Base-by-base conservation (phyloP, 2,329 filamentous ascomycete species). In the Macrophomina pseudophaseolina region DNA sequence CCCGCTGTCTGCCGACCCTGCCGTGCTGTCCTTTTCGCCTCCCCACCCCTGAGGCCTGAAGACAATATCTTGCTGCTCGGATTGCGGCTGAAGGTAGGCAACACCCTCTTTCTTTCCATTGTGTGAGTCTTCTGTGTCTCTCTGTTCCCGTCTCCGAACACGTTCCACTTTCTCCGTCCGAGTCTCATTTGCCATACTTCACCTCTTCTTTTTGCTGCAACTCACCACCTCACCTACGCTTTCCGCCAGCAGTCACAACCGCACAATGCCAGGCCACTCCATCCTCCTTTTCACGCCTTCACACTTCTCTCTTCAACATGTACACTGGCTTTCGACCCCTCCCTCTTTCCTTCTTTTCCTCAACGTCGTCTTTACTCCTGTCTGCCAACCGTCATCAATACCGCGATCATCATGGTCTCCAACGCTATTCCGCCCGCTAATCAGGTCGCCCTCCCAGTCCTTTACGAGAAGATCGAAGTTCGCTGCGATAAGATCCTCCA, bases 21-120 rank as follows among this genome's bases (percentile, higher is more conserved):
- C 58, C 12, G 11, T 23, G 52, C 40, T 44, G 44, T 48, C 18
- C 44, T 38, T n/a, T n/a, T 23, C 60, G 35, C 48, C 60, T 53
- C 48, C n/a, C 18, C 23, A 64, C 60, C 60, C 60, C 60, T 64
- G 60, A 64, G 48, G 56, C 18, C 23, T 48, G 42, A 16, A 14
- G 42, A 49, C 42, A 4, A 35, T 48, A 48, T 28, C 56, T 48
- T 35, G 40, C 33, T 46, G 35, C 30, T 58, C 38, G 35, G 30
- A 9, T 30, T n/a, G 56, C 40, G 8, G 28, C 28, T 46, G 40
- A 49, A 62, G 58, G 58, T 62, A 28, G 18, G 58, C 16, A 23
- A 49, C 30, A 28, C n/a, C 32, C 33, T 32, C 3, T 49, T 40
- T 49, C 11, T 49, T 12, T 49, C 30, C 46, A 18, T 32, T 38